A percentile compares a stretch with the other conserved stretches of the same genome.
Conservation (phyloP, 2,329 filamentous ascomycete species). For the Pyricularia pennisetigena region DNA sequence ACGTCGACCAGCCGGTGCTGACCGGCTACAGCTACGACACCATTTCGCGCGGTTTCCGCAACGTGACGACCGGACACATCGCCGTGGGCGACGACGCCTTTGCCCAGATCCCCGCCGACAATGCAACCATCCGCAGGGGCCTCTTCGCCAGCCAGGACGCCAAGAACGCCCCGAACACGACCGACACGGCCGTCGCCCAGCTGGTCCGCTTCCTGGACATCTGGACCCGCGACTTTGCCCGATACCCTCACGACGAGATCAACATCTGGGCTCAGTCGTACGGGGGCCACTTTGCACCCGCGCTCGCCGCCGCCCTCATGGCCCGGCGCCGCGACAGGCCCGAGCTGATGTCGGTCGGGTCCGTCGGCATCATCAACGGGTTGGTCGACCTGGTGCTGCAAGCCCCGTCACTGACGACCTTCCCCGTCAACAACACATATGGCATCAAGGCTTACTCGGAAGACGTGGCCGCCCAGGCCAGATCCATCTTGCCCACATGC, state of each 20-base stretch:
- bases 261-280: slow-evolving; percentile 45
- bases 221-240: slow-evolving; percentile 54
- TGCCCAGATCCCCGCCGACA: not conserved
- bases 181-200: slow-evolving; percentile 42
- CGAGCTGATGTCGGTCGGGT: slow-evolving; percentile 37
- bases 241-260: slow-evolving; percentile 45
- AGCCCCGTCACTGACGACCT: slow-evolving; percentile 31
- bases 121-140: slow-evolving; percentile 35
- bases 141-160: slow-evolving; percentile 51
- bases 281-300: slow-evolving; percentile 49
- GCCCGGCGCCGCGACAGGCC: slow-evolving; percentile 30
- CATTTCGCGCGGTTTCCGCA: not conserved
- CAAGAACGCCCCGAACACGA: slow-evolving; percentile 43
- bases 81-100: not conserved
- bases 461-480: not conserved
- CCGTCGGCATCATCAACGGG: slow-evolving; percentile 47
- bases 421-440: slow-evolving; percentile 33
- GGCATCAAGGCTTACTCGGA: slow-evolving; percentile 10
- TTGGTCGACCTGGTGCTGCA: slow-evolving; percentile 38
- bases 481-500: not conserved
- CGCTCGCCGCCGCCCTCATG: slow-evolving; percentile 44
- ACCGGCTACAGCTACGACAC: slow-evolving; percentile 18
- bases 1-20: slow-evolving; percentile 46
- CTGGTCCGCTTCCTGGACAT: slow-evolving; percentile 56
- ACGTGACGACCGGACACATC: slow-evolving; percentile 1